phyloP scores from a whole-genome alignment of 352 stramenopile genomes.

The Pythium rishiriense region DNA sequence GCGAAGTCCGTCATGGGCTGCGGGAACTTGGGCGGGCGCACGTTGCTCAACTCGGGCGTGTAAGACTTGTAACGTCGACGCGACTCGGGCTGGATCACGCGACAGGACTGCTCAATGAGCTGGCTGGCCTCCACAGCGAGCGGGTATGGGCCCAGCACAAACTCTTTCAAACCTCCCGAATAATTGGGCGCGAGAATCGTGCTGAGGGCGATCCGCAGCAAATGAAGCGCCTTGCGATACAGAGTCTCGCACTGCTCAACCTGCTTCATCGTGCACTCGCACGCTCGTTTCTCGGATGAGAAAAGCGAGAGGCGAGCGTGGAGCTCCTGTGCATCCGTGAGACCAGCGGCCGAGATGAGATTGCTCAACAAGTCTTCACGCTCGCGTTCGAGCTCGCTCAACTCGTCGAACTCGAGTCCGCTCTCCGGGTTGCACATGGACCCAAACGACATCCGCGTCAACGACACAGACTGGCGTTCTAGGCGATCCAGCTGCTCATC shows the following conservation, averaged over 20 bases:
- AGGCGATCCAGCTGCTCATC: slow-evolving; percentile 69
- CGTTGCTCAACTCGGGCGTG: slow-evolving; percentile 45
- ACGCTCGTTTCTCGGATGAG: slow-evolving; percentile 77
- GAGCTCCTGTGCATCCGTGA: slow-evolving; percentile 68
- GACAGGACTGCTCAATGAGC: slow-evolving; percentile 65
- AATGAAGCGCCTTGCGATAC: slow-evolving; percentile 75
- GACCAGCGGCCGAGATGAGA: slow-evolving; percentile 54
- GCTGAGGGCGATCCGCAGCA: slow-evolving; percentile 70
- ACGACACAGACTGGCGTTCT: slow-evolving; percentile 61
- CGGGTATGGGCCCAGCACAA: slow-evolving; percentile 69
- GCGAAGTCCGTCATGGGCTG: slow-evolving; percentile 49
- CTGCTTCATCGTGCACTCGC: slow-evolving; percentile 74
- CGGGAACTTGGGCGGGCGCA: slow-evolving; percentile 52
- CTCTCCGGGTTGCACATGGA: slow-evolving; percentile 19
- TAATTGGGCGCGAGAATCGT: slow-evolving; percentile 74
- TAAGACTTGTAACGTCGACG: slow-evolving; percentile 69
- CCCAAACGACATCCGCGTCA: slow-evolving; percentile 58
- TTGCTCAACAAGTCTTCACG: slow-evolving; percentile 74
- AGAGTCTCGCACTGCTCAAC: slow-evolving; percentile 64
- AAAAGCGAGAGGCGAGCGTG: slow-evolving; percentile 73
- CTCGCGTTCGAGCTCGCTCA: slow-evolving; percentile 63
- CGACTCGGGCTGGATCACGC: slow-evolving; percentile 77
- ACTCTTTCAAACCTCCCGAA: slow-evolving; percentile 70
- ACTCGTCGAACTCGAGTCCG: slow-evolving; percentile 41
- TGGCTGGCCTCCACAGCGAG: slow-evolving; percentile 75